Evolutionary conservation across 495 filamentous ascomycete species (phyloP), one percentile per base, ranked within the genome.

Genomic region (Aspergillus steynii): DNA sequence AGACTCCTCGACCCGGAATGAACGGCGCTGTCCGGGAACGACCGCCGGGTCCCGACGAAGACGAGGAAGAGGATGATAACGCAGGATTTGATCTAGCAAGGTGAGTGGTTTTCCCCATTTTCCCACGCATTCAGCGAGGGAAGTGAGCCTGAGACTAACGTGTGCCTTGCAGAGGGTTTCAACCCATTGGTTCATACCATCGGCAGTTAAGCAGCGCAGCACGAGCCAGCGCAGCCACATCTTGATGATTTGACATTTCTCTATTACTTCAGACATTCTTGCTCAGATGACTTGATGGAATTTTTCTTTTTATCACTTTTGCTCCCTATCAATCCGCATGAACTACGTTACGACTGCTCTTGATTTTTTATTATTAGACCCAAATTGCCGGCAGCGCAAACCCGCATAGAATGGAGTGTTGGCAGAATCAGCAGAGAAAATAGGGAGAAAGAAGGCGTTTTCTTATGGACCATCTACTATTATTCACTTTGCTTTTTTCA

Each of bases 111-210:
- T 9, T 55, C 4, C 20, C 20, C 50, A 76, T 68, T 77, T 66
- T n/a, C 31, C 46, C 53, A 59, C 58, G 58, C 53, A 89, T 56
- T 1, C 9, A 37, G 15, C 15, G 27, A 31, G 14, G 47, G 14
- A 60, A 34, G 7, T 53, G 87, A 68, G 88, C 87, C 2, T 73
- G 85, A 88, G 6, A 20, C 15, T 29, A 27, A 77, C 68, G 77
- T 67, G 14, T 42, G 45, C 52, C 59, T 59, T 59, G 12, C 57
- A 90, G 87, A 69, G 88, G 88, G 2, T 91, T 91, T 73, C 86
- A 88, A 73, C 83, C 83, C 54, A 91, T 91, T 58, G 85, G 86
- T 20, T 83, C 84, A 1, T 91, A 84, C 67, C 88, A 91, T 70
- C 78, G 78, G 47, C 80, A 81, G 59, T 59, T 79, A 45, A 82